Conservation (phyloP, 108 stramenopile genomes). For the Nitzschia putrida region DNA sequence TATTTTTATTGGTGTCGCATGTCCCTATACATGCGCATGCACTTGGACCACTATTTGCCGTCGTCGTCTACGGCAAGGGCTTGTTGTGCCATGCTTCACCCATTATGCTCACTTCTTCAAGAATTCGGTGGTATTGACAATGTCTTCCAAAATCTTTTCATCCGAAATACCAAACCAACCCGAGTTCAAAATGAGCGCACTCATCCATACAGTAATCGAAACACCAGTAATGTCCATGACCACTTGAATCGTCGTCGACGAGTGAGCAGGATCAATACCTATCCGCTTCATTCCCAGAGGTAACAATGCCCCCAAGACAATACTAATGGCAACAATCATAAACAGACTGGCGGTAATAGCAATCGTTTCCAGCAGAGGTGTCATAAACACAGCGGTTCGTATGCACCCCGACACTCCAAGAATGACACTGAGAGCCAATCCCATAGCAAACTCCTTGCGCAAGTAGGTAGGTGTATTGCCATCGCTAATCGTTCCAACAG, state of each 20-base stretch:
- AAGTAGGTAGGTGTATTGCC: slow-evolving; percentile 51
- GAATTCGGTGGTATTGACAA: too few species aligned
- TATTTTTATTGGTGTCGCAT: too few species aligned
- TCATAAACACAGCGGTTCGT: slow-evolving; percentile 63
- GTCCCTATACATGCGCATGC: too few species aligned
- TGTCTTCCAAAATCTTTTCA: too few species aligned
- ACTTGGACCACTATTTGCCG: too few species aligned
- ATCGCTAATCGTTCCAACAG: slow-evolving; percentile 57
- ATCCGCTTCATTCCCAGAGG: slow-evolving; percentile 75
- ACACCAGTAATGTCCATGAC: slow-evolving; percentile 94
- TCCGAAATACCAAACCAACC: background rate
- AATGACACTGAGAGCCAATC: slow-evolving; percentile 55
- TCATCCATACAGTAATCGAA: slow-evolving; percentile 61
- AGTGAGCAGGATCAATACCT: slow-evolving; percentile 89
- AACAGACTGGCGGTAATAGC: slow-evolving; percentile 78
- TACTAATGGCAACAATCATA: slow-evolving; percentile 77
- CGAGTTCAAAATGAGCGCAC: slow-evolving; percentile 28
- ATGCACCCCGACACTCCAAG: slow-evolving; percentile 70
- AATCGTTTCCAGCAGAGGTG: slow-evolving; percentile 64
- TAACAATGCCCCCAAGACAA: slow-evolving; percentile 73
- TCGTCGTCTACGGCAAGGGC: too few species aligned
- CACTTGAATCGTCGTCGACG: slow-evolving; percentile 88
- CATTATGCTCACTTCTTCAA: too few species aligned
- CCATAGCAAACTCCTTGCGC: slow-evolving; percentile 63
- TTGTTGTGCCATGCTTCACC: too few species aligned